Conservation (phyloP, 1,284 basidiomycete species). For the Apiotrichum akiyoshidainum region DNA sequence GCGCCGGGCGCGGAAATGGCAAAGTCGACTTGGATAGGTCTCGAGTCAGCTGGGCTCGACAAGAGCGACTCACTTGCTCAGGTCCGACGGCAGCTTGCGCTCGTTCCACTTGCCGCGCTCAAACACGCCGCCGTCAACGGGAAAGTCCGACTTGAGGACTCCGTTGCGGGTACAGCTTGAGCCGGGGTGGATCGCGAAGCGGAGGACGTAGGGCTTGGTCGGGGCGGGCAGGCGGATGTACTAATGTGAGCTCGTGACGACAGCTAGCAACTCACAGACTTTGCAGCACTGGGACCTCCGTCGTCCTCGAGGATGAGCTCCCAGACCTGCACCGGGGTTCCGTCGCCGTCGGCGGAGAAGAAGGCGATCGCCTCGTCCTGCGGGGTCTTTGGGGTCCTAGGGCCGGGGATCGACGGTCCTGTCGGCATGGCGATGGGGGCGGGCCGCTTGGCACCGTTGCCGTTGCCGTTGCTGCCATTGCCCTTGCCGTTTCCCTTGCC, state of each 20-base stretch:
- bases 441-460: slow-evolving; percentile 13
- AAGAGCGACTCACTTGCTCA: slow-evolving; percentile 57
- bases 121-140: slow-evolving; percentile 82
- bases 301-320: slow-evolving; percentile 80
- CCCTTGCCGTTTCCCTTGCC: neutral
- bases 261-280: slow-evolving; percentile 61
- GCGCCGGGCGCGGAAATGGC: slow-evolving; percentile 92
- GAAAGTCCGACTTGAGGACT: slow-evolving; percentile 89
- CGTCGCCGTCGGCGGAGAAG: slow-evolving; percentile 61
- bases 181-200: slow-evolving; percentile 83
- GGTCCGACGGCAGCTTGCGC: slow-evolving; percentile 54
- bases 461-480: neutral
- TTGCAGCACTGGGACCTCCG: slow-evolving; percentile 79
- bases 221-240: slow-evolving; percentile 92
- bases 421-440: slow-evolving; percentile 10
- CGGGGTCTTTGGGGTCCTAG: slow-evolving; percentile 69
- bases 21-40: slow-evolving; percentile 84
- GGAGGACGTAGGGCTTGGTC: slow-evolving; percentile 78
- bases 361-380: slow-evolving; percentile 87
- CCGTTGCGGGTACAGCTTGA: slow-evolving; percentile 83
- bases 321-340: slow-evolving; percentile 71
- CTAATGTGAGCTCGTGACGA: slow-evolving; percentile 53
- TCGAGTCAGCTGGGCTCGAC: slow-evolving; percentile 35
- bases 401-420: neutral
- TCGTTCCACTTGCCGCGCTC: slow-evolving; percentile 71